Evolutionary conservation across 768 basidiomycete species (phyloP), one percentile per base, ranked within the genome.

Genomic region (Russula griseocarnosa): DNA sequence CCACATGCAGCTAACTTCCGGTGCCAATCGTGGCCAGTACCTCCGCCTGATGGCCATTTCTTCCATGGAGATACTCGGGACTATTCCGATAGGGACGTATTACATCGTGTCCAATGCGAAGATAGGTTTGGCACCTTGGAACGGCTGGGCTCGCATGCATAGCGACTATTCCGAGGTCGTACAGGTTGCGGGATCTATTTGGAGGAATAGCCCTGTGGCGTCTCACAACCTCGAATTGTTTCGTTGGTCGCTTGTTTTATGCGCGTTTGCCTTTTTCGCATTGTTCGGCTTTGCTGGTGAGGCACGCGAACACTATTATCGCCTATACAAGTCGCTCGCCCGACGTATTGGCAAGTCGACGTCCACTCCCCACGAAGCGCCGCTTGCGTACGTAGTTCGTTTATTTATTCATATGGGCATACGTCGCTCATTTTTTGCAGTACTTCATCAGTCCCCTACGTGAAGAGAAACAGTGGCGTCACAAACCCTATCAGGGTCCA

Each of bases 11-110:
- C 10, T 34, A 34, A 34, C 2, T 34, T 9, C 32, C 32, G 11
- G 16, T 40, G 14, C 14, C 22, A 82, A 75, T 44, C 55, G 10
- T 11, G 13, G 55, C 13, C 55, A 20, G 28, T 57, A 57, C 55
- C 5, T 32, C 9, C 55, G 55, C 28, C 24, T 57, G 55, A 46
- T 46, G 20, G 10, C 30, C 0, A 10, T 57, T 22, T 20, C 55
- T 20, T 32, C 3, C 16, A 3, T 18, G 11, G 55, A 57, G 11
- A 32, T 57, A 9, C 28, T 57, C 7, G 55, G 26, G 13, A 44
- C 55, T 10, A 56, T 56, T n/a, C 55, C 55, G 4, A 0, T 56
- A 0, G 36, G 40, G 14, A 28, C n/a, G n/a, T n/a, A n/a, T n/a
- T n/a, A n/a, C n/a, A n/a, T n/a, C n/a, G n/a, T n/a, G n/a, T n/a